Base-by-base conservation (phyloP, 106 monocot species). In the Platanthera zijinensis region DNA sequence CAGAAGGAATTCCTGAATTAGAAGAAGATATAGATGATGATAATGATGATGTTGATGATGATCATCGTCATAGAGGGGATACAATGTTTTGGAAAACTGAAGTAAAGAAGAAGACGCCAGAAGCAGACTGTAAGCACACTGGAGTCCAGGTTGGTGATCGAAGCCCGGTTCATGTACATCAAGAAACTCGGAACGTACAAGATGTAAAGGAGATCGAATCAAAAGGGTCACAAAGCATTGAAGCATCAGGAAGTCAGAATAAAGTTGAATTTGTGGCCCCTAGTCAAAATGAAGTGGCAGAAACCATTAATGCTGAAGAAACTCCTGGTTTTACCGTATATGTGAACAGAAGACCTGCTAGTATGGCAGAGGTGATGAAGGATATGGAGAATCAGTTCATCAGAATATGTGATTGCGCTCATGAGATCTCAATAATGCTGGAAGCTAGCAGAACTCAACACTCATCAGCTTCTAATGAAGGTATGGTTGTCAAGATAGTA, bases 281-380 rank as follows among this genome's bases (percentile, higher is more conserved):
- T 10, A 79, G 81, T 11, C 79, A 74, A 51, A 75, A 56, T 71
- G 78, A 71, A 46, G 73, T 77, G 5, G 70, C 76, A 3, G 80
- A 71, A 71, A 85, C 70, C 45, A 75, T 57, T 28, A 52, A 67
- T 32, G 78, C 67, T 72, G 85, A 86, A 75, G 75, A 77, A 75
- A 88, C 88, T 11, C 94, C 89, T 4, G 99, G 88, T 49, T 99
- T 94, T 63, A 99, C 90, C 3, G 94, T 94, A 10, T 99, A 90
- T 75, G 73, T 94, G 47, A 90, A 99, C 72, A 50, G 94, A 78
- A 85, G 84, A 69, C 99, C 94, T 50, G 50, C 80, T 18, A 92
- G 90, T 74, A 85, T 94, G 84, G 63, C 82, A 46, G 90, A 99
- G 71, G 92, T 92, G 54, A 88, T 99, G 80, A 86, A 78, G 56